phyloP scores from a whole-genome alignment of 352 stramenopile genomes.

The Poterioochromonas sp. region DNA sequence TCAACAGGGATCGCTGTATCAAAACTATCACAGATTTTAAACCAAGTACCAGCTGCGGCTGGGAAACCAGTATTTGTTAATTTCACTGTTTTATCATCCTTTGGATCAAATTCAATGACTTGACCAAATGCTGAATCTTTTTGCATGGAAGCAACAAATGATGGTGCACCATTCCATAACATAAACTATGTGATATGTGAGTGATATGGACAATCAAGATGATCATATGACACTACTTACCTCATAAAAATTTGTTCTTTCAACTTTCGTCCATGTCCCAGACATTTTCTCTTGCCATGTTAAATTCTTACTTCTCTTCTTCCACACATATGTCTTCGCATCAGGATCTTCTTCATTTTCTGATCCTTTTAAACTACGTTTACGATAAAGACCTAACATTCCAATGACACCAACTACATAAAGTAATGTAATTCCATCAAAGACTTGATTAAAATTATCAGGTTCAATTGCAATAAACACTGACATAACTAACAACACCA shows the following conservation, averaged over 20 bases:
- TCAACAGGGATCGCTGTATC: not conserved
- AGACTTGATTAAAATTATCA: not conserved
- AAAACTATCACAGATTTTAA: not conserved
- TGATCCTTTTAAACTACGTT: not conserved
- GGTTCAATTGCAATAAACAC: not conserved
- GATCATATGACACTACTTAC: not conserved
- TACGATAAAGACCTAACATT: not conserved
- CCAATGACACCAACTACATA: not conserved
- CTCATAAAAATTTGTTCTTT: not conserved
- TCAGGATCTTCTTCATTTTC: not conserved
- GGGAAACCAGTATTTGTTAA: not conserved
- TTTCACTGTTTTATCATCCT: not conserved
- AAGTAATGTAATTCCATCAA: not conserved
- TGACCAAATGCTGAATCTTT: not conserved
- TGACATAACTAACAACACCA: not conserved
- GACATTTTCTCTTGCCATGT: not conserved
- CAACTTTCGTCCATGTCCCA: not conserved
- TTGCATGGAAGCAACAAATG: not conserved
- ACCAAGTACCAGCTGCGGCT: not conserved
- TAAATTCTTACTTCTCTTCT: too few relatives aligned
- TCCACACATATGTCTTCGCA: not conserved
- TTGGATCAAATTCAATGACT: not conserved
- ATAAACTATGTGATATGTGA: not conserved
- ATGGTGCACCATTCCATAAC: not conserved
- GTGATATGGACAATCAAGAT: not conserved